Evolutionary conservation across 2,329 filamentous ascomycete genomes (phyloP).

Genomic region (Tolypocladium tropicale): DNA sequence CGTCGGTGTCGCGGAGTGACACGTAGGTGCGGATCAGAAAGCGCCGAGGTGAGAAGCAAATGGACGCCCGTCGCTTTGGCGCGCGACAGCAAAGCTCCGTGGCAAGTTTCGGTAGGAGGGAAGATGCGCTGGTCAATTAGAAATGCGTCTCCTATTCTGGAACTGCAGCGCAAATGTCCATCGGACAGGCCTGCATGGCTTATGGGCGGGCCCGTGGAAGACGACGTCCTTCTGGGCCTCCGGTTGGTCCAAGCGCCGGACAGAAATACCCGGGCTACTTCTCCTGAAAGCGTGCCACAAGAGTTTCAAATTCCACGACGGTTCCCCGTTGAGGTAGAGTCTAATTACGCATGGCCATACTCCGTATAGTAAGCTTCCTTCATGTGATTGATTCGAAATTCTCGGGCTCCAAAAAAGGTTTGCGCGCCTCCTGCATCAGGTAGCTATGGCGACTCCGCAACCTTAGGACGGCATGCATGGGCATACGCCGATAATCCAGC

Average conservation of each 20-base stretch:
- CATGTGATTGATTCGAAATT: too few species aligned
- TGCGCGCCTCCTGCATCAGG: too few species aligned
- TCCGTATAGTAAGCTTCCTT: too few species aligned
- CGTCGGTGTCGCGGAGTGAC: neutral
- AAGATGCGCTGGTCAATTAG: slow-evolving; percentile 11
- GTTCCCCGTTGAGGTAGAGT: too few species aligned
- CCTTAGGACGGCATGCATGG: too few species aligned
- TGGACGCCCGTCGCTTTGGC: neutral
- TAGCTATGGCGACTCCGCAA: too few species aligned
- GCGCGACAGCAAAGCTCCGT: slow-evolving; percentile 3
- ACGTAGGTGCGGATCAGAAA: neutral
- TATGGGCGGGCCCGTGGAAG: slow-evolving; percentile 4
- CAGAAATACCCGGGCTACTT: slow-evolving; percentile 9
- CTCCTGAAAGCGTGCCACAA: neutral
- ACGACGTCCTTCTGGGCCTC: slow-evolving; percentile 14
- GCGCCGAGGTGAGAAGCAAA: neutral
- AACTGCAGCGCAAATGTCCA: slow-evolving; percentile 6
- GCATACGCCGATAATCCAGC: too few species aligned
- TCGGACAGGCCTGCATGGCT: slow-evolving; percentile 3
- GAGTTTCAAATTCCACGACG: neutral
- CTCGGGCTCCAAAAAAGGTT: too few species aligned
- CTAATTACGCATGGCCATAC: too few species aligned
- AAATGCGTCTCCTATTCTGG: slow-evolving; percentile 14
- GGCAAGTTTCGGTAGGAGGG: slow-evolving; percentile 5
- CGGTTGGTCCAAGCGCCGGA: slow-evolving; percentile 17